Base-by-base conservation (phyloP, 1,284 basidiomycete species). In the Gastroboletus turbinatus region DNA sequence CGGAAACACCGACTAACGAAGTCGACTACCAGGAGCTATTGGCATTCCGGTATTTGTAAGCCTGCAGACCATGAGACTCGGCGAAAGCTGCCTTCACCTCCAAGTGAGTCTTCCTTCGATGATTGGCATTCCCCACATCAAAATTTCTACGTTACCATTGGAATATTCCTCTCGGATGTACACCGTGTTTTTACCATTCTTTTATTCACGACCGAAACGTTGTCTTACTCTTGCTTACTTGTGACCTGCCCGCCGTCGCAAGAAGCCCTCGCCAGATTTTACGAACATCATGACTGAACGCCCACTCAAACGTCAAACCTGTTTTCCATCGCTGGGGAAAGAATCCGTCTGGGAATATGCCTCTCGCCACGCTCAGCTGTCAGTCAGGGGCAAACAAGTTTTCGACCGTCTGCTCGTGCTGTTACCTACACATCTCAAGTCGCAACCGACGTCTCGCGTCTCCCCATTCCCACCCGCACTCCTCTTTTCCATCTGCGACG, bases 401-500 rank as follows among this genome's bases (percentile, higher is more conserved):
- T 56, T 64, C 19, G 56, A 60, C 42, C 50, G 56, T 25, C 53
- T 68, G 9, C 53, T 67, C 43, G n/a, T 42, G 9, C 17, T 70
- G 6, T 43, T 70, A 14, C 48, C 56, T 7, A 46, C 53, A 32
- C 25, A 53, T 49, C 53, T 68, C 47, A 32, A 50, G 4, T 47
- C 55, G 4, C 51, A 50, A 23, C 16, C 43, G 5, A 43, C 46
- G 3, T 45, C 58, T 9, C 30, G 14, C 9, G 2, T 13, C 13
- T 33, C 52, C 16, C 23, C 33, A 6, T 57, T 67, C 30, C 40
- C 57, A 13, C 56, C 67, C 14, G n/a, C 50, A 17, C 43, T 69
- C 23, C 60, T 70, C 40, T 62, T 63, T 40, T 56, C 68, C n/a
- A 64, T 70, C 14, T 66, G 68, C 39, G 47, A 57, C 4, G 30